Evolutionary conservation across 1,284 basidiomycete genomes (phyloP), one percentile per base, ranked within the genome.

Genomic region (Sporisorium graminicola): DNA sequence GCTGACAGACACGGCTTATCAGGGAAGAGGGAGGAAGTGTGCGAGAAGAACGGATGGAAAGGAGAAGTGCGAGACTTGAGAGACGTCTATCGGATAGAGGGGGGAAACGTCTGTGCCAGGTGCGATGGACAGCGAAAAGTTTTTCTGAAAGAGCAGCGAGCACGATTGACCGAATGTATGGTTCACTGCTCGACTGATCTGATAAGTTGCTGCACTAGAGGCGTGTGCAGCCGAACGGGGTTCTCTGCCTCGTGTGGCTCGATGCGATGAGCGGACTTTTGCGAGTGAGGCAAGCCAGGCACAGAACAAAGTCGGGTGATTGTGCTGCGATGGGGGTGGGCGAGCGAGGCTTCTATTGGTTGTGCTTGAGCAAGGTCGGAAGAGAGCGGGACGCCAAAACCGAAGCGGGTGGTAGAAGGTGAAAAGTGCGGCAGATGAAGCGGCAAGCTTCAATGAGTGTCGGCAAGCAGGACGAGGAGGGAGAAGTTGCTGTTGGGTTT

Each of bases 1-100:
- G 43, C 44, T 47, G 55, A 46, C n/a, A 22, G 55, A 3, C 42
- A 27, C 49, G 44, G 9, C 43, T 57, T 57, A 35, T 35, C 55
- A 46, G 20, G 43, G 14, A 33, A 24, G 20, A 31, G 14, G 14
- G 43, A 16, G 22, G 20, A 14, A 22, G 22, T 29, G 40, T 7
- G 40, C 7, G 18, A 14, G 27, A 33, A 27, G 24, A 22, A 7
- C n/a, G 22, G 14, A 27, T 24, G 43, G 8, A 13, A 16, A 37
- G 27, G 16, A 10, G 33, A 10, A 14, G 22, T 2, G n/a, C 9
- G 22, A 43, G 13, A 44, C 13, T 29, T 18, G 26, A 12, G n/a
- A 4, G 10, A 29, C 29, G 54, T 56, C 57, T 50, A 58, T 58
- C 57, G 42, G 57, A 58, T 58, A 51, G 35, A 40, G 16, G 37